A percentile compares a stretch with the other conserved stretches of the same genome.
These are phyloP conservation scores for Arachnomyces sp. DNA, from an alignment of 2,329 filamentous ascomycete species.

Conservation along the genomic window DNA sequence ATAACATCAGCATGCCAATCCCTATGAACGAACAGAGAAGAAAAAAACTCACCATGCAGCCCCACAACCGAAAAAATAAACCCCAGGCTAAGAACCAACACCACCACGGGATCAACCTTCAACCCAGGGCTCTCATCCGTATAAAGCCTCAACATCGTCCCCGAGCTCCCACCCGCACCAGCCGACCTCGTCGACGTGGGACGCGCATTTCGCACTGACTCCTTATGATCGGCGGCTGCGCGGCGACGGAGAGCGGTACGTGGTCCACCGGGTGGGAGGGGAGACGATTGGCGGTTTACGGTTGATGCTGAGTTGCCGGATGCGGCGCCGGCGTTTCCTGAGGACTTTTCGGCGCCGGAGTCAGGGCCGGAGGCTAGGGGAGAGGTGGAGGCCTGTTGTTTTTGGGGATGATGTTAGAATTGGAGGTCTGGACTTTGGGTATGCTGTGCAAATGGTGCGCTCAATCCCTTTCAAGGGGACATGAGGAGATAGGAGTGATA, in stretches of 20 bases:
- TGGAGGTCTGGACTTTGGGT: too few relatives aligned
- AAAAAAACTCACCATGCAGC: constrained; percentile 72
- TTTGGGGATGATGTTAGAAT: too few relatives aligned
- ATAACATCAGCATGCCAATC: constrained; percentile 15
- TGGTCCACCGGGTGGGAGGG: constrained; percentile 83
- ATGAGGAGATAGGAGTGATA: too few relatives aligned
- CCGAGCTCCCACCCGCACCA: constrained; percentile 90
- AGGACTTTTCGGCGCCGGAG: constrained; percentile 45
- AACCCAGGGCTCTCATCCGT: constrained; percentile 96
- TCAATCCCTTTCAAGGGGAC: too few relatives aligned
- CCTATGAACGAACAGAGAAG: constrained; percentile 5
- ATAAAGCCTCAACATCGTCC: constrained; percentile 98
- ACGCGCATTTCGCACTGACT: constrained; percentile 88
- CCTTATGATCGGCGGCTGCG: constrained; percentile 93
- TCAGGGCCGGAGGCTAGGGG: constrained; percentile 39
- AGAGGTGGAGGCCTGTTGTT: constrained; percentile 31
- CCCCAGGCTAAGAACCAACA: constrained; percentile 89
- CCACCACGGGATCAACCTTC: constrained; percentile 96
- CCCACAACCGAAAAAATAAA: constrained; percentile 99
- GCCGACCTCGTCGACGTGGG: constrained; percentile 88
- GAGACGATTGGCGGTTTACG: constrained; percentile 72
- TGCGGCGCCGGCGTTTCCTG: constrained; percentile 48
- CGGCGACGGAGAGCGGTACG: constrained; percentile 92
- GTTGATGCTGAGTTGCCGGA: constrained; percentile 40
- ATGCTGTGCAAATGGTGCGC: too few relatives aligned